Conservation (phyloP, 805 yeast genomes). For the Monosporozyma aerobia region DNA sequence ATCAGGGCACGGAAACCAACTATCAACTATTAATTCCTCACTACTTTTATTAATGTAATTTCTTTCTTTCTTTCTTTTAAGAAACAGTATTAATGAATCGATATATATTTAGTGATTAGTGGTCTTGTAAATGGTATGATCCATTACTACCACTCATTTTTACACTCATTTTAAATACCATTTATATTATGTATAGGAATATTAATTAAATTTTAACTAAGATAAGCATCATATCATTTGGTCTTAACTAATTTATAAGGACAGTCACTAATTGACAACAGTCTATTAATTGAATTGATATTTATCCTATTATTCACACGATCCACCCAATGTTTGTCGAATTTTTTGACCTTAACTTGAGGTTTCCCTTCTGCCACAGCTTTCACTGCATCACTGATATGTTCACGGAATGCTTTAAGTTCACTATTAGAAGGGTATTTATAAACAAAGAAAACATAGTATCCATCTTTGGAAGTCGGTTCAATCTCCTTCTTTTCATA, state of each 20-base stretch:
- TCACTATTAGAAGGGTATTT: slow-evolving; percentile 18
- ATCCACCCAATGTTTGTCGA: slow-evolving; percentile 4
- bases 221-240: background rate
- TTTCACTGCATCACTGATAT: slow-evolving; percentile 13
- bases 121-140: background rate
- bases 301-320: slow-evolving; percentile 2
- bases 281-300: slow-evolving; percentile 1
- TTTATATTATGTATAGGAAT: background rate
- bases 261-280: slow-evolving; percentile 1
- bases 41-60: background rate
- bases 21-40: background rate
- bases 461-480: slow-evolving; percentile 24
- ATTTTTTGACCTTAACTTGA: background rate
- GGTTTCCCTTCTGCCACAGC: slow-evolving; percentile 11
- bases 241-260: slow-evolving; percentile 3
- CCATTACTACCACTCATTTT: background rate
- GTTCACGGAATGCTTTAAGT: slow-evolving; percentile 7
- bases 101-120: background rate
- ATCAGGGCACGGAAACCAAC: background rate
- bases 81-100: background rate
- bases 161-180: background rate
- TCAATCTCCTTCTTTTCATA: background rate
- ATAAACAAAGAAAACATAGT: slow-evolving; percentile 17
- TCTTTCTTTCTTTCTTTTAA: background rate
- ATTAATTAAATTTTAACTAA: background rate